phyloP scores from a whole-genome alignment of 768 basidiomycete genomes.

The Kwoniella shandongensis region DNA sequence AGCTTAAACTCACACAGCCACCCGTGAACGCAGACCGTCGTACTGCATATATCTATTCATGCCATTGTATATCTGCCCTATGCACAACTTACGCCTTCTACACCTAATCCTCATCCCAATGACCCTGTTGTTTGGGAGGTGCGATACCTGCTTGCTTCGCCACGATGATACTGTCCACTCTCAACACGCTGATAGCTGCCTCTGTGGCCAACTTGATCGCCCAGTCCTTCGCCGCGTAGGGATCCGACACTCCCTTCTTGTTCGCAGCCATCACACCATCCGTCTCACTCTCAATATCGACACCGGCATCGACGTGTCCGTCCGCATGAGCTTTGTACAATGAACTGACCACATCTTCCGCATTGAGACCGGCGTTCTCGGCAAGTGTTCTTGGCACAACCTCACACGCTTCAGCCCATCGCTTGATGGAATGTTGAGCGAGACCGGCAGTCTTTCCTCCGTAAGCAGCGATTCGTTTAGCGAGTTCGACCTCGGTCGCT shows the following conservation, averaged over 20 bases:
- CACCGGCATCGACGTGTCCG: slow-evolving; percentile 49
- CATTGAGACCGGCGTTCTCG: slow-evolving; percentile 88
- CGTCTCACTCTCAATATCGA: slow-evolving; percentile 47
- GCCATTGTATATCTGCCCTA: too few relatives aligned
- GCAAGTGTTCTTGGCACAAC: slow-evolving; percentile 88
- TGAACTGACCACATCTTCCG: slow-evolving; percentile 84
- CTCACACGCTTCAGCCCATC: slow-evolving; percentile 84
- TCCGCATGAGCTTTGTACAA: slow-evolving; percentile 87
- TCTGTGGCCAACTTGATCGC: slow-evolving; percentile 53
- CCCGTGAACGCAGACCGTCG: too few relatives aligned
- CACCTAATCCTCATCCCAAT: slow-evolving; percentile 52
- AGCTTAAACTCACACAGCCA: too few relatives aligned
- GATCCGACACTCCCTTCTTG: slow-evolving; percentile 66
- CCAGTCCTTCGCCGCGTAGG: slow-evolving; percentile 85
- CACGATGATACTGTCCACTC: slow-evolving; percentile 97
- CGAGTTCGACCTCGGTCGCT: slow-evolving; percentile 90
- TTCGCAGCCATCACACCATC: slow-evolving; percentile 37
- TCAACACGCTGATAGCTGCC: slow-evolving; percentile 59
- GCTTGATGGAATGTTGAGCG: slow-evolving; percentile 87
- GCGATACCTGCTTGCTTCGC: slow-evolving; percentile 62
- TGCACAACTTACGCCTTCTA: neutral
- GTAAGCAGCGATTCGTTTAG: slow-evolving; percentile 75
- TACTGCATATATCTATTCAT: too few relatives aligned
- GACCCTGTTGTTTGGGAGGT: slow-evolving; percentile 50
- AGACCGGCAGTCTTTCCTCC: slow-evolving; percentile 86